Conservation (phyloP, 2,329 filamentous ascomycete genomes). For the Penicillium polonicum region DNA sequence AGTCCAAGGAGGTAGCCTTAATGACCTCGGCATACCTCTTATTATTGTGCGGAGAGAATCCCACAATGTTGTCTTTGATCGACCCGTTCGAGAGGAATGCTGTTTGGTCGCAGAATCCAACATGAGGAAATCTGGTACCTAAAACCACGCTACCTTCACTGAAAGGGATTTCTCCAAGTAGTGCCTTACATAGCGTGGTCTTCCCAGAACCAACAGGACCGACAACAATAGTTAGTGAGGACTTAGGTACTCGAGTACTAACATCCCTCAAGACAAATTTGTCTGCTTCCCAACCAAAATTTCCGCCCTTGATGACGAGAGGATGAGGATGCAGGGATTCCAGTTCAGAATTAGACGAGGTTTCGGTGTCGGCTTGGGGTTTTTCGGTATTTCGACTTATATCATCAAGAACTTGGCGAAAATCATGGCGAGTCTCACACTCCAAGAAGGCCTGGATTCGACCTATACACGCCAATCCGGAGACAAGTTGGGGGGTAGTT, state of each 20-base stretch:
- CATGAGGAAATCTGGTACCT: not conserved
- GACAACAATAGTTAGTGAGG: not conserved
- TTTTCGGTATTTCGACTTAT: not conserved
- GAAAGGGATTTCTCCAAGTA: not conserved
- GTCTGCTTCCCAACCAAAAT: not conserved
- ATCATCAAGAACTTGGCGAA: not conserved
- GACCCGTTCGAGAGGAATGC: not conserved
- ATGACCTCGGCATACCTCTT: not conserved
- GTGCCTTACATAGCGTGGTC: not conserved
- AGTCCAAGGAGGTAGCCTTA: not conserved
- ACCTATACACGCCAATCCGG: not conserved
- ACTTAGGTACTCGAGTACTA: not conserved
- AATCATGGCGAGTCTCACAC: not conserved
- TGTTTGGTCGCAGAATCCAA: not conserved
- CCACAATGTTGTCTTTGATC: not conserved
- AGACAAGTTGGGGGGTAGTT: not conserved
- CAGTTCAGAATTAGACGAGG: no score
- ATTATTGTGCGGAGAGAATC: not conserved
- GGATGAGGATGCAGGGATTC: not conserved
- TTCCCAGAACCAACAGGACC: not conserved
- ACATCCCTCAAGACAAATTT: not conserved
- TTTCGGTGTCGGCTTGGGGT: fast-evolving
- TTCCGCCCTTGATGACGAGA: not conserved
- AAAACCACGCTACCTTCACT: not conserved
- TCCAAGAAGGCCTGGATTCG: not conserved